Conservation (phyloP, 2,329 filamentous ascomycete species). For the Cladosporium sp. region DNA sequence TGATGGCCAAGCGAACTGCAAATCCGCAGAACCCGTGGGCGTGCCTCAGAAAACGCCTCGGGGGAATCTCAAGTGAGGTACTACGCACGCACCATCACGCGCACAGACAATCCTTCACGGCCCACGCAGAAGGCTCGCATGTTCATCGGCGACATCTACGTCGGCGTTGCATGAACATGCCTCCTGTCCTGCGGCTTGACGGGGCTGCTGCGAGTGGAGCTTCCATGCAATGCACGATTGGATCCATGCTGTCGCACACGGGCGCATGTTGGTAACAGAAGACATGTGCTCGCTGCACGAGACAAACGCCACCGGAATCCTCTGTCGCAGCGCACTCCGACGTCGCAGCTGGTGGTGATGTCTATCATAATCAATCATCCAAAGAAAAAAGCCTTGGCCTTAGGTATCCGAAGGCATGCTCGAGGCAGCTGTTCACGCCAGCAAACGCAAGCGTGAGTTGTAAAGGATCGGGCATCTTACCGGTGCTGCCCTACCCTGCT, state of each 20-base stretch:
- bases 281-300: background rate
- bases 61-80: too few species aligned
- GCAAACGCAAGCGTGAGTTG: background rate
- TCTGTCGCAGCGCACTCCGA: background rate
- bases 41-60: too few species aligned
- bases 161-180: background rate
- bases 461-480: background rate
- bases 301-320: background rate
- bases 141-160: background rate
- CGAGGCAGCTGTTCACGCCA: background rate
- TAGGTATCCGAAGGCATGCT: background rate
- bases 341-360: too few species aligned
- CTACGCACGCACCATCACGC: background rate
- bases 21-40: too few species aligned
- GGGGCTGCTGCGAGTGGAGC: background rate
- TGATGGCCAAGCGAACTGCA: too few species aligned
- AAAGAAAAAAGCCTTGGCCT: too few species aligned
- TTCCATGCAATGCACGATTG: background rate
- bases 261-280: too few species aligned
- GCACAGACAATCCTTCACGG: background rate
- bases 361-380: too few species aligned
- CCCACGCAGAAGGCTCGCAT: background rate
- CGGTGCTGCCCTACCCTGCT: background rate
- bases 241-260: too few species aligned
- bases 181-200: background rate